A percentile compares a stretch with the other conserved stretches of the same genome.
Conservation (phyloP, 139 green algal species). For the Closterium sp. region DNA sequence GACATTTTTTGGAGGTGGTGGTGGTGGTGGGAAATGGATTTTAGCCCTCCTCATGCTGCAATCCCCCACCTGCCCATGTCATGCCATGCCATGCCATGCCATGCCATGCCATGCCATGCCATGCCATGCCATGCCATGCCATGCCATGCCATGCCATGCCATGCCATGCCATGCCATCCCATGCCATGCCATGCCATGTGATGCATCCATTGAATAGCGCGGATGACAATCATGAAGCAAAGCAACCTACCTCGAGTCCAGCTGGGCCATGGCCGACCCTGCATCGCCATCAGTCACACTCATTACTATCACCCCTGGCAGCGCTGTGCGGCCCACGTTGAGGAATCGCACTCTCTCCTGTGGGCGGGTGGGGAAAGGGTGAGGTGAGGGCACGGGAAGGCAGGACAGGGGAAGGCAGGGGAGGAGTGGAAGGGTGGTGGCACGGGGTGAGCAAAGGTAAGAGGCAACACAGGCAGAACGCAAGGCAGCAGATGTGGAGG, state of each 20-base stretch:
- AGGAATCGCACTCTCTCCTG: conserved; percentile 35
- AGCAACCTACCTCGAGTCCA: background rate
- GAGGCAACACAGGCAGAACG: background rate
- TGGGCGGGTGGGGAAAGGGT: background rate
- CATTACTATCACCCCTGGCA: conserved; percentile 46
- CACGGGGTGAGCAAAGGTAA: background rate
- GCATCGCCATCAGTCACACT: conserved; percentile 11
- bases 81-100: background rate
- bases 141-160: background rate
- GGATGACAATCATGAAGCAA: too few species aligned
- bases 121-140: background rate
- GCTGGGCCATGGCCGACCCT: background rate
- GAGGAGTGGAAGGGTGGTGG: background rate
- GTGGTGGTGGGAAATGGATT: too few species aligned
- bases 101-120: background rate
- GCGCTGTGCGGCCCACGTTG: conserved; percentile 9
- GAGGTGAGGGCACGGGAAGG: background rate
- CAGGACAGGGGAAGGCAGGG: background rate
- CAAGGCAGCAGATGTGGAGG: background rate
- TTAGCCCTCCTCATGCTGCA: too few species aligned
- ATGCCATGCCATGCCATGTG: background rate
- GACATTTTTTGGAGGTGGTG: too few species aligned
- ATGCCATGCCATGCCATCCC: background rate
- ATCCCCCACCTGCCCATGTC: background rate
- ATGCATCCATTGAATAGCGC: too few species aligned